Percentiles rank a stretch among this genome's conserved stretches.
phyloP scores from a whole-genome alignment of 177 flowering plant species.

The Vitis hybrid region DNA sequence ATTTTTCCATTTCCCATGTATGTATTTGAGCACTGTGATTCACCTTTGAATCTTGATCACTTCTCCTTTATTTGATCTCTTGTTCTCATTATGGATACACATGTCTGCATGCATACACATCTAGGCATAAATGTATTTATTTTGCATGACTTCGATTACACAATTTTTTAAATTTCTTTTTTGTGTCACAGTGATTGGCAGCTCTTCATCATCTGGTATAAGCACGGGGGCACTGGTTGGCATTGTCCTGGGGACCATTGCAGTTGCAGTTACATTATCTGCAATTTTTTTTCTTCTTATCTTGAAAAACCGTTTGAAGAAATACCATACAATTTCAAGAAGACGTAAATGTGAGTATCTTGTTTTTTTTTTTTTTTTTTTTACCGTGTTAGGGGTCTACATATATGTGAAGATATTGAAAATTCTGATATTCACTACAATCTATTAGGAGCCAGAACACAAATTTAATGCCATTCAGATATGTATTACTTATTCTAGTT shows the following conservation, averaged over 20 bases:
- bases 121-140: too few species aligned
- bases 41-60: too few species aligned
- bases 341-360: constrained; percentile 29
- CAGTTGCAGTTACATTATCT: constrained; percentile 39
- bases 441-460: not conserved
- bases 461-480: not conserved
- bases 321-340: constrained; percentile 20
- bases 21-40: too few species aligned
- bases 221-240: constrained; percentile 58
- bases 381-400: too few species aligned
- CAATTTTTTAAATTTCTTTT: constrained; percentile 4
- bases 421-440: too few species aligned
- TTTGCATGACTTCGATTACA: not conserved
- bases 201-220: constrained; percentile 28
- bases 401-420: too few species aligned
- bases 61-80: too few species aligned
- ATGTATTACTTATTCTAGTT: not conserved
- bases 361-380: too few species aligned
- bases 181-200: constrained; percentile 22
- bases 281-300: constrained; percentile 33
- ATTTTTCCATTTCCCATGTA: not conserved
- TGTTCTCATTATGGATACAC: too few species aligned
- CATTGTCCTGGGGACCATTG: constrained; percentile 48
- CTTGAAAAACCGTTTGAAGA: constrained; percentile 14
- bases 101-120: too few species aligned